Base-by-base conservation (phyloP, 495 filamentous ascomycete genomes). In the Saxispiralis lemnorum region DNA sequence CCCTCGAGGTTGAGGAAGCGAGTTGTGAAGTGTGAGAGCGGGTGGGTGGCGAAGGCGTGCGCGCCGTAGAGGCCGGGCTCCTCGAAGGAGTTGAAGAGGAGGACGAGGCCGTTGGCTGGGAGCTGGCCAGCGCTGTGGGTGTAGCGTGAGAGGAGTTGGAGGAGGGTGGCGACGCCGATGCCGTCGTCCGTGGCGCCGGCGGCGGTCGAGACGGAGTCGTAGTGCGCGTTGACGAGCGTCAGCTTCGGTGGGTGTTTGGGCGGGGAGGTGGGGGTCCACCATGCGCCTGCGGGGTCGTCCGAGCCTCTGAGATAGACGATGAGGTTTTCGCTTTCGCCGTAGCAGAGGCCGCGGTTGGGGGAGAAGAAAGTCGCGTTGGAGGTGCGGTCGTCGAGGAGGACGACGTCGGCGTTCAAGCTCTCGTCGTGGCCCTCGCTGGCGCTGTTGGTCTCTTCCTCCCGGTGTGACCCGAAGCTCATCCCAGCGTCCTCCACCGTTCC, bases 1-100 rank as follows among this genome's bases (percentile, higher is more conserved):
- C 89, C 89, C 61, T 97, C 89, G 30, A 97, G 70, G 51, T 97
- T 97, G 21, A 96, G 61, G 57, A 97, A 96, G 0, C 82, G 81
- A 53, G 86, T 78, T 24, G 78, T 68, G 51, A 86, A 79, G 18
- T 68, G 70, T 1, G 78, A 70, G 45, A 94, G 66, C 7, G 87
- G 87, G 54, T 85, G 81, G 39, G 82, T 74, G 20, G 79, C 73
- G 47, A 86, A 92, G n/a, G 77, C 85, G 47, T 79, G 72, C 32
- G 89, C 85, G 4, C 89, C 89, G 55, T 89, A 88, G 35, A 97
- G 66, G 43, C 72, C 89, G 56, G 96, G 85, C 62, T 97, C 89
- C 62, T 97, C 89, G 40, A 83, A 87, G 54, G 96, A 95, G 63
- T 97, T 97, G 48, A 97, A 67, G 34, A 97, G 64, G 19, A 80